Evolutionary conservation across 108 stramenopile genomes (phyloP), one percentile per base, ranked within the genome.

Genomic region (Conticribra weissflogii): DNA sequence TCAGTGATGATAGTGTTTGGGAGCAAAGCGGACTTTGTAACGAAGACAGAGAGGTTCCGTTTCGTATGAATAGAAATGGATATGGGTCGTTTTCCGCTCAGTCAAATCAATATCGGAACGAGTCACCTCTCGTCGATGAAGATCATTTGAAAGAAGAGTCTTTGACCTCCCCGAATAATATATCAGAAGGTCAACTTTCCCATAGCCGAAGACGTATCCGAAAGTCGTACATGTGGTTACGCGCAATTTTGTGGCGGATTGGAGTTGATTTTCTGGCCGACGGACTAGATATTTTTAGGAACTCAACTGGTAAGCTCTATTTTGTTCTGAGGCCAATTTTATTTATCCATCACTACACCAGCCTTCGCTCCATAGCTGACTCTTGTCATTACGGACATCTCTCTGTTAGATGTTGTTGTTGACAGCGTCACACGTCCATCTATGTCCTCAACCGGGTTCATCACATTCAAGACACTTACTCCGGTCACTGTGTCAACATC

Each of bases 361-460:
- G 18, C 1, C 56, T 1, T 41, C 12, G 36, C n/a, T n/a, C n/a
- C n/a, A n/a, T n/a, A n/a, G n/a, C n/a, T n/a, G n/a, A n/a, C n/a
- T n/a, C n/a, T n/a, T n/a, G n/a, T n/a, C n/a, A n/a, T n/a, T n/a
- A n/a, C n/a, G n/a, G n/a, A n/a, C n/a, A n/a, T 45, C 16, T 22
- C 24, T 60, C 34, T 21, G 19, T 41, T 33, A 33, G 59, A 83
- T 53, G 76, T 68, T 47, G 78, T 81, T 3, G 73, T 83, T 25
- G 83, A 83, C 74, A 80, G 62, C 46, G 73, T 79, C 28, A 76
- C 69, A 41, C 60, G 68, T 41, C 70, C 78, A 28, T 80, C 83
- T 15, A 81, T 82, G 81, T 79, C 78, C 4, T 74, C 71, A 7
- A 85, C 82, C 23, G 84, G 84, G 44, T 86, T 86, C 56, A 81